phyloP scores from a whole-genome alignment of 2,329 filamentous ascomycete species.

The Colletotrichum limetticola region DNA sequence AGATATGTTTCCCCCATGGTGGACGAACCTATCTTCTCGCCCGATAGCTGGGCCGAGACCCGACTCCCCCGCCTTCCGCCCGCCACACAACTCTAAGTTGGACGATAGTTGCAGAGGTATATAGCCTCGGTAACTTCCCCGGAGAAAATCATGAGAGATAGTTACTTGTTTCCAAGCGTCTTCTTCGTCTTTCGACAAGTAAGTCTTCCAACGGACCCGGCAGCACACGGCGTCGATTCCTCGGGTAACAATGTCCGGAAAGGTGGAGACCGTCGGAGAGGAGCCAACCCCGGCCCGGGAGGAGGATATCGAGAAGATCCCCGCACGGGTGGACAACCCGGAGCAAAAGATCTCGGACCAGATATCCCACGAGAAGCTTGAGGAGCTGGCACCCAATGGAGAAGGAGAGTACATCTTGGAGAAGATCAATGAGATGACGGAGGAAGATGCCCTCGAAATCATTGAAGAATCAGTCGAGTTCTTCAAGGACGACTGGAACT shows the following conservation, averaged over 20 bases:
- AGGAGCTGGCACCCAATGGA: slow-evolving; percentile 54
- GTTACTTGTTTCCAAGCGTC: neutral
- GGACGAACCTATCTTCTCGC: slow-evolving; percentile 8
- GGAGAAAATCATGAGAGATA: too few species aligned
- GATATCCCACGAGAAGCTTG: slow-evolving; percentile 51
- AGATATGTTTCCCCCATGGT: neutral
- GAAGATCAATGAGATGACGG: slow-evolving; percentile 53
- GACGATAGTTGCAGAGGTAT: neutral
- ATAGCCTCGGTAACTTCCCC: slow-evolving; percentile 4
- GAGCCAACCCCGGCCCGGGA: slow-evolving; percentile 16
- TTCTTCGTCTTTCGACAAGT: neutral
- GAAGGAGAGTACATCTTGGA: slow-evolving; percentile 54
- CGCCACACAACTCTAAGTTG: slow-evolving; percentile 25
- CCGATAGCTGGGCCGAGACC: slow-evolving; percentile 30
- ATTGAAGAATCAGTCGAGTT: slow-evolving; percentile 50
- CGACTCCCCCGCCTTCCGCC: slow-evolving; percentile 22
- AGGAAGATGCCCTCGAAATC: slow-evolving; percentile 54
- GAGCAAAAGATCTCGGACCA: slow-evolving; percentile 44
- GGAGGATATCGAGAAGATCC: slow-evolving; percentile 25
- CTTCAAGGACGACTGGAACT: slow-evolving; percentile 57
- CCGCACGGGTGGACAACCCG: slow-evolving; percentile 7
- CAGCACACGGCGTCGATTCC: neutral
- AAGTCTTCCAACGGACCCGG: neutral
- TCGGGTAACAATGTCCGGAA: slow-evolving; percentile 26
- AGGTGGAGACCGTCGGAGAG: slow-evolving; percentile 20